Evolutionary conservation across 176 grass and related monocot genomes (phyloP).

Genomic region (bread wheat (Triticum aestivum)): DNA sequence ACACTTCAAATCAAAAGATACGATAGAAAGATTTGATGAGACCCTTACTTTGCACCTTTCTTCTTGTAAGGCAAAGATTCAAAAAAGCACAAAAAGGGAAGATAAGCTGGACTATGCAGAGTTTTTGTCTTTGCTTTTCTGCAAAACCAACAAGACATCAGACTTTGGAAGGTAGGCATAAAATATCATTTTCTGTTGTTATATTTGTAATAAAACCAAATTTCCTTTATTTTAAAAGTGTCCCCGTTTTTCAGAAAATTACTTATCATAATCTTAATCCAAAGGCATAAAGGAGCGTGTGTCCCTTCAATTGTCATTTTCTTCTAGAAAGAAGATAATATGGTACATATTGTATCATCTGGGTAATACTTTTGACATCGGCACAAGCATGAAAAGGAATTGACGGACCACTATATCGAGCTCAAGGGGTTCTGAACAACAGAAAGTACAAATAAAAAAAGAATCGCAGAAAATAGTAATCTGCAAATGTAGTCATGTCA

Average conservation of each 20-base stretch:
- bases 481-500: not conserved
- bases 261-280: not conserved
- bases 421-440: not conserved
- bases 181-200: not conserved
- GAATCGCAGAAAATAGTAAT: not conserved
- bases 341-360: not conserved
- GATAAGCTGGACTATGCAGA: conserved; percentile 23
- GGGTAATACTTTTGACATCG: not conserved
- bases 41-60: conserved; percentile 48
- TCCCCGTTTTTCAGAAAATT: not conserved
- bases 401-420: not conserved
- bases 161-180: conserved; percentile 18
- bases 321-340: not conserved
- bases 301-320: not conserved
- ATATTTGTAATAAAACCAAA: not conserved
- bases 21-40: conserved; percentile 9
- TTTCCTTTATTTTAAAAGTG: not conserved
- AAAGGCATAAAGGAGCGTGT: not conserved
- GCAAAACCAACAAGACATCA: conserved; percentile 35
- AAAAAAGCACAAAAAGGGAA: conserved; percentile 59
- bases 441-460: too few relatives aligned
- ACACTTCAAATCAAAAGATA: conserved; percentile 1
- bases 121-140: conserved; percentile 57
- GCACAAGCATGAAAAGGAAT: not conserved
- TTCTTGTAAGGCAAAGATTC: conserved; percentile 59